These are phyloP conservation scores for Diaporthe ampelina DNA, from an alignment of 2,329 filamentous ascomycete species.

Conservation along the genomic window DNA sequence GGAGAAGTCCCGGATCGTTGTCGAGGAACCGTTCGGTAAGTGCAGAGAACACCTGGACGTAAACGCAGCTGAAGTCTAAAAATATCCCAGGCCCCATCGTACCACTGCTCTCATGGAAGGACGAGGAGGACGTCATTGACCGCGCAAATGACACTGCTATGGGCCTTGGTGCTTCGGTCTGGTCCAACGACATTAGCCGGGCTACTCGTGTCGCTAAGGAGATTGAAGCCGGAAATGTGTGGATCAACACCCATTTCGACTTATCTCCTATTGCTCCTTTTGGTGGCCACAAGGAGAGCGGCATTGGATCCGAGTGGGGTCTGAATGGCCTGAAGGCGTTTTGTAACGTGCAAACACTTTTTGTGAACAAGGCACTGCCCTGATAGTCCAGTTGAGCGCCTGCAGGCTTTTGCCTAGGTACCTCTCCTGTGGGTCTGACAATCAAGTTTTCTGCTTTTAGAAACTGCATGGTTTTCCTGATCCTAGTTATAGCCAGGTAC, in stretches of 20 bases:
- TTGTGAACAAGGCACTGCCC: background rate
- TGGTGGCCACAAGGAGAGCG: constrained; percentile 26
- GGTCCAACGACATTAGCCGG: constrained; percentile 61
- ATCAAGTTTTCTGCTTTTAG: too few species aligned
- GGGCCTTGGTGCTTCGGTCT: constrained; percentile 68
- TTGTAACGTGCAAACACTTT: constrained; percentile 1
- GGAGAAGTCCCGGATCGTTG: constrained; percentile 67
- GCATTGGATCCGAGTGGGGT: constrained; percentile 22
- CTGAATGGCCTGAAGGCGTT: background rate
- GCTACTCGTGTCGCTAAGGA: constrained; percentile 61
- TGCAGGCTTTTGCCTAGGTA: too few species aligned
- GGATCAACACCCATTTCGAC: constrained; percentile 50
- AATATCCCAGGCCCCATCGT: background rate
- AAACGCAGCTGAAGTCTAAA: constrained; percentile 25
- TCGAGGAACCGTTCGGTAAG: constrained; percentile 64
- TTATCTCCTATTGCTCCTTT: constrained; percentile 45
- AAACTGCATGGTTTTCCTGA: too few species aligned
- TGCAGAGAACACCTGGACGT: constrained; percentile 38
- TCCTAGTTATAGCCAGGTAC: too few species aligned
- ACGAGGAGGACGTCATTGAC: constrained; percentile 60
- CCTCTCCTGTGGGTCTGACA: too few species aligned
- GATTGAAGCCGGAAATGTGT: constrained; percentile 67
- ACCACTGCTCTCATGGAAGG: constrained; percentile 55
- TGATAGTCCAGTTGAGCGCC: background rate
- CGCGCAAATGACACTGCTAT: constrained; percentile 63